Evolutionary conservation across 164 flowering plant genomes (phyloP).

Genomic region (Stephania cephalantha): DNA sequence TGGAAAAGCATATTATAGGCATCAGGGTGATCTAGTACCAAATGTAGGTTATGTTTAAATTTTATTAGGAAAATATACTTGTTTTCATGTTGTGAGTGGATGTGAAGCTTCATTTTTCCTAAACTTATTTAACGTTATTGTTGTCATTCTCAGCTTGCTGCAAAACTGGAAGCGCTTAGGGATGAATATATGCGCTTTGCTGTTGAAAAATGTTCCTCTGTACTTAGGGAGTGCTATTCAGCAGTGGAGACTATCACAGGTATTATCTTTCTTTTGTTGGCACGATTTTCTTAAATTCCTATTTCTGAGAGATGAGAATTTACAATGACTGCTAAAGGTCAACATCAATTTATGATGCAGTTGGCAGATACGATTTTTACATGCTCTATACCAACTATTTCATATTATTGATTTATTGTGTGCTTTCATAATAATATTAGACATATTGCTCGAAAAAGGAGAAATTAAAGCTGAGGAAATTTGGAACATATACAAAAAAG

Average conservation of each 20-base stretch:
- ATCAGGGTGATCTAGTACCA: constrained; percentile 76
- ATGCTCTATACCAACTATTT: background rate
- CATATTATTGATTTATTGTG: constrained; percentile 4
- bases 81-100: background rate
- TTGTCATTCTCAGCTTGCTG: constrained; percentile 51
- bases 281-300: background rate
- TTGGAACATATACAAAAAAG: constrained; percentile 64
- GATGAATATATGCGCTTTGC: constrained; percentile 94
- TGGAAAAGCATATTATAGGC: constrained; percentile 81
- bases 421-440: constrained; percentile 30
- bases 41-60: constrained; percentile 44
- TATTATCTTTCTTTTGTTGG: constrained; percentile 11
- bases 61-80: background rate
- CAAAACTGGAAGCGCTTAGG: constrained; percentile 89
- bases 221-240: constrained; percentile 59
- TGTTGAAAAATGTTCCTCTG: constrained; percentile 64
- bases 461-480: constrained; percentile 78
- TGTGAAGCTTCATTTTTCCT: background rate
- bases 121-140: background rate
- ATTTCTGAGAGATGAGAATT: background rate
- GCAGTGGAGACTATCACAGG: constrained; percentile 94
- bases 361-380: background rate
- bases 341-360: background rate
- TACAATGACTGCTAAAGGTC: background rate
- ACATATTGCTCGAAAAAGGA: constrained; percentile 74